Percentiles rank a stretch among this genome's conserved stretches.
Conservation (phyloP, 257 asterid species). For the Przewalskia tangutica region DNA sequence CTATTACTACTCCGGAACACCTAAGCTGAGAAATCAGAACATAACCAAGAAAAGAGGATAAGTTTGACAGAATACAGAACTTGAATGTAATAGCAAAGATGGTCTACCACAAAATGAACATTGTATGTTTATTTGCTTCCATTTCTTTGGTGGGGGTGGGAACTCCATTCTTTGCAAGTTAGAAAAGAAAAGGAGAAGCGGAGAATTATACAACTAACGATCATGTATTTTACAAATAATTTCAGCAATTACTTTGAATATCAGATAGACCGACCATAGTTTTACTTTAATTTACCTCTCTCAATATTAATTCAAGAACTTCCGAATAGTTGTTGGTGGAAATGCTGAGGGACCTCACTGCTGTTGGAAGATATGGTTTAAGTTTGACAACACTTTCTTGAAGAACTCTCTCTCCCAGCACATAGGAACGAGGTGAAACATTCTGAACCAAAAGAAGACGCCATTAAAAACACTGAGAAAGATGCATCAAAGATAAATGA, state of each 20-base stretch:
- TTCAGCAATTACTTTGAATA: not conserved
- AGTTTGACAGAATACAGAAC: not conserved
- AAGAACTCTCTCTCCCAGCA: conserved; percentile 14
- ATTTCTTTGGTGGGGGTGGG: not conserved
- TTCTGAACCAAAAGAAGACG: conserved; percentile 11
- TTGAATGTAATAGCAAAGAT: not conserved
- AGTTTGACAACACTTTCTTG: conserved; percentile 8
- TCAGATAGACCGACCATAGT: conserved; percentile 6
- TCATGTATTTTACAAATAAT: not conserved
- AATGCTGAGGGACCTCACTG: conserved; percentile 4
- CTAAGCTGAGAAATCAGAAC: not conserved
- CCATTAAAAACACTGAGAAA: not conserved
- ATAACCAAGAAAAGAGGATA: not conserved
- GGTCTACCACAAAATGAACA: not conserved
- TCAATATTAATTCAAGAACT: conserved; percentile 8
- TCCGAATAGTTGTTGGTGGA: conserved; percentile 3
- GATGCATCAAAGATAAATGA: not conserved
- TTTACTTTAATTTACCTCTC: conserved; percentile 1
- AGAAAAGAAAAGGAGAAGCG: not conserved
- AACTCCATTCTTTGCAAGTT: not conserved
- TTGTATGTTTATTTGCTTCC: not conserved
- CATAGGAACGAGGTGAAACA: conserved; percentile 8
- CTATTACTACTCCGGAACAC: not conserved
- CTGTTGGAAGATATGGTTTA: conserved; percentile 1
- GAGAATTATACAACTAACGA: not conserved